Percentiles rank a stretch among this genome's conserved stretches.
Evolutionary conservation across 1,139 yeast species (phyloP).

Genomic region (Debaryomycetaceae sp.): DNA sequence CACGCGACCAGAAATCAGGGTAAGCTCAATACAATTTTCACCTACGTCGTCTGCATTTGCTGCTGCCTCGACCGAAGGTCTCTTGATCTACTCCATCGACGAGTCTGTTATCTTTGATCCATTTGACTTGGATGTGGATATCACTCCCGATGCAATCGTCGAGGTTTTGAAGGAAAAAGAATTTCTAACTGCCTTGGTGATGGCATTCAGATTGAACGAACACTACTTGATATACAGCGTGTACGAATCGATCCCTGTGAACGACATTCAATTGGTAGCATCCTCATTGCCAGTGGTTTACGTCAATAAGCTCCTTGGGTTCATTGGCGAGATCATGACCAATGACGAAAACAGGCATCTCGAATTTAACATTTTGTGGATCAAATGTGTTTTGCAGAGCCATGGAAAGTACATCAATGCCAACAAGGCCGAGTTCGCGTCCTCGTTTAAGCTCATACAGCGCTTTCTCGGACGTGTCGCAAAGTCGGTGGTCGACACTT

Average conservation of each 20-base stretch:
- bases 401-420: conserved; percentile 76
- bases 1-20: conserved; percentile 76
- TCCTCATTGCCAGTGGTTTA: conserved; percentile 74
- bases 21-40: conserved; percentile 73
- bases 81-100: conserved; percentile 78
- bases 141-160: conserved; percentile 75
- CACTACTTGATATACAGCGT: conserved; percentile 65
- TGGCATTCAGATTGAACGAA: conserved; percentile 94
- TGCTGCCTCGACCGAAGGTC: conserved; percentile 94
- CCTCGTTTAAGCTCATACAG: conserved; percentile 67
- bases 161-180: conserved; percentile 66
- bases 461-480: conserved; percentile 73
- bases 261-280: conserved; percentile 65
- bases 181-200: conserved; percentile 75
- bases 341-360: conserved; percentile 69
- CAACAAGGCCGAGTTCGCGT: conserved; percentile 62
- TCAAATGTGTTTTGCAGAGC: conserved; percentile 57
- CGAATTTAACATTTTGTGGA: conserved; percentile 83
- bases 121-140: conserved; percentile 87
- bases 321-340: conserved; percentile 66
- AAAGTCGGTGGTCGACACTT: conserved; percentile 61
- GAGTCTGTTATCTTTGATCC: conserved; percentile 82
- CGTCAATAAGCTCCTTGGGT: conserved; percentile 61
- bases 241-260: conserved; percentile 72
- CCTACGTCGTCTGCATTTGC: conserved; percentile 93